A percentile compares a stretch with the other conserved stretches of the same genome.
Evolutionary conservation across 2,329 filamentous ascomycete species (phyloP).

Genomic region (Orbilia quercus): DNA sequence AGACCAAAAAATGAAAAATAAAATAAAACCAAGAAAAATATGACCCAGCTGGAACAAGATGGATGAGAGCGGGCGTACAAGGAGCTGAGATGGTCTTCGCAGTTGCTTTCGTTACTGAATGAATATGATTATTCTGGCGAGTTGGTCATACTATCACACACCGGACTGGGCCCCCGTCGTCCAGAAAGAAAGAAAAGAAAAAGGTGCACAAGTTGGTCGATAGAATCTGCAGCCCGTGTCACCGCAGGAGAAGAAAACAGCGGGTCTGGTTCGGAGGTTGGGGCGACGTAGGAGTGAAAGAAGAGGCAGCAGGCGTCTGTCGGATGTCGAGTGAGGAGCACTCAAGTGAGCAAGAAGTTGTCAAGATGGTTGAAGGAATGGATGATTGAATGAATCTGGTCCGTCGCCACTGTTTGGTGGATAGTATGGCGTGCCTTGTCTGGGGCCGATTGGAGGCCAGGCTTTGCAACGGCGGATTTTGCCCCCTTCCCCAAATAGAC

Average conservation of each 20-base stretch:
- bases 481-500: constrained; percentile 14
- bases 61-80: too few relatives aligned
- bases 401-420: constrained; percentile 49
- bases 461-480: constrained; percentile 54
- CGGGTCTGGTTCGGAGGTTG: constrained; percentile 22
- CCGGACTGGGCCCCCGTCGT: constrained; percentile 27
- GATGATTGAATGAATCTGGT: constrained; percentile 10
- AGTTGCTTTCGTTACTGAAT: constrained; percentile 47
- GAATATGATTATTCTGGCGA: constrained; percentile 30
- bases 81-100: too few relatives aligned
- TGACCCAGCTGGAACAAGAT: constrained; percentile 17
- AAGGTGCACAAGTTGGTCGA: constrained; percentile 49
- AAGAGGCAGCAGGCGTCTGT: too few relatives aligned
- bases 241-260: constrained; percentile 17
- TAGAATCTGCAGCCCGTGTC: constrained; percentile 50
- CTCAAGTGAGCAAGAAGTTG: background rate
- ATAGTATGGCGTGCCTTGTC: constrained; percentile 28
- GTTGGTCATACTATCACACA: constrained; percentile 56
- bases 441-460: constrained; percentile 52
- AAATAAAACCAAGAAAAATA: constrained; percentile 16
- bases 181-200: constrained; percentile 15
- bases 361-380: constrained; percentile 2
- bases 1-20: constrained; percentile 9
- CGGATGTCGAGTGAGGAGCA: too few relatives aligned
- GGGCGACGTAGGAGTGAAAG: constrained; percentile 5